Percentiles rank a stretch among this genome's conserved stretches.
Conservation (phyloP, 176 grass and related monocot species). For the Aegilops bicornis region DNA sequence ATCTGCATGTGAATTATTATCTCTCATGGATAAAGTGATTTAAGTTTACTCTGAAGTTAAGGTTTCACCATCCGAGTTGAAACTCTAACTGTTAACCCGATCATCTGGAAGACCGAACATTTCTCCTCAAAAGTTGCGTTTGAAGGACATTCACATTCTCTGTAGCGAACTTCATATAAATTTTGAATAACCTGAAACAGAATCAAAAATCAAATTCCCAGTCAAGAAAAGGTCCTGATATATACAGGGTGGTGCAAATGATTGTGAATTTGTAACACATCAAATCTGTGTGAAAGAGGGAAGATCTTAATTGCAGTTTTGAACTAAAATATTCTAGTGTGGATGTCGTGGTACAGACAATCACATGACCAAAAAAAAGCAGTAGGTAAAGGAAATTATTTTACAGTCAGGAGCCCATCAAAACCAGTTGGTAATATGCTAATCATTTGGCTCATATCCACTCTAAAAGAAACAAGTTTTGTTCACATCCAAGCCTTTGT, state of each 20-base stretch:
- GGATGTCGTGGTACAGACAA: not conserved
- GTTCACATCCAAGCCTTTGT: too few relatives aligned
- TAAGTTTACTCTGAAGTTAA: slow-evolving; percentile 86
- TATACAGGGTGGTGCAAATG: too few relatives aligned
- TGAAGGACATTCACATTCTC: slow-evolving; percentile 45
- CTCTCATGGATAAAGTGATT: slow-evolving; percentile 35
- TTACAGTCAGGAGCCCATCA: not conserved
- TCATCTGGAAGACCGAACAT: slow-evolving; percentile 45
- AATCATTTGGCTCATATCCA: not conserved
- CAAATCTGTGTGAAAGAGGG: not conserved
- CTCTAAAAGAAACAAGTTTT: too few relatives aligned
- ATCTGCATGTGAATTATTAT: slow-evolving; percentile 16
- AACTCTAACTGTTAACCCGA: slow-evolving; percentile 70
- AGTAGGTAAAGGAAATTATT: not conserved
- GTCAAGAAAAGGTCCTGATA: too few relatives aligned
- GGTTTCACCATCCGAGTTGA: slow-evolving; percentile 64
- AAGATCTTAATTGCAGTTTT: not conserved
- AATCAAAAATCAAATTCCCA: too few relatives aligned
- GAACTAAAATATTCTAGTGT: slow-evolving; percentile 10
- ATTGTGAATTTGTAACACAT: too few relatives aligned
- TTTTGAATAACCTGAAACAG: too few relatives aligned
- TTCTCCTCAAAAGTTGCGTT: slow-evolving; percentile 56
- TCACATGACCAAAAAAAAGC: not conserved
- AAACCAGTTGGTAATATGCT: not conserved
- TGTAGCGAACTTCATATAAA: too few relatives aligned